Conservation (phyloP, 1,284 basidiomycete genomes). For the Neonothopanus nambi region DNA sequence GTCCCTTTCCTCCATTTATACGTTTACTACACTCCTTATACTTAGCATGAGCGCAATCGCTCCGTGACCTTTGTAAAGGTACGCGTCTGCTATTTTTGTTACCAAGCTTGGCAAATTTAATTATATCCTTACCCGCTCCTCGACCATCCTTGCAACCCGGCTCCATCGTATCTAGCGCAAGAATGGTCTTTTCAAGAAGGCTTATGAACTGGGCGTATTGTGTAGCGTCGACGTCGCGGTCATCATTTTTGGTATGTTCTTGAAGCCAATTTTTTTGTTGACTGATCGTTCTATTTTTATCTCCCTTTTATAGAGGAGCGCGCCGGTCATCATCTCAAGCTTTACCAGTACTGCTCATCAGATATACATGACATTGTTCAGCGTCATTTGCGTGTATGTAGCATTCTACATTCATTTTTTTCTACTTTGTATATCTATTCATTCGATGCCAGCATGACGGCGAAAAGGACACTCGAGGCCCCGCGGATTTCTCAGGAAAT, state of each 20-base stretch:
- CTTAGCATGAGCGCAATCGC: conserved; percentile 87
- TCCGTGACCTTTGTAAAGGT: conserved; percentile 91
- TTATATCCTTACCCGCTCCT: conserved; percentile 33
- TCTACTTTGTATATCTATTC: too few species aligned
- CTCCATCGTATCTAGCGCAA: conserved; percentile 55
- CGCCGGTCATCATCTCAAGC: conserved; percentile 51
- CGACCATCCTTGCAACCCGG: conserved; percentile 19
- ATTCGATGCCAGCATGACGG: conserved; percentile 45
- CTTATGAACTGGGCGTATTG: conserved; percentile 82
- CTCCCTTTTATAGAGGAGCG: conserved; percentile 43
- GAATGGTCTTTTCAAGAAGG: conserved; percentile 90
- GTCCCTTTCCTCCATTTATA: conserved; percentile 22
- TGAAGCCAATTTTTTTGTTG: background rate
- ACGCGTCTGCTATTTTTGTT: conserved; percentile 51
- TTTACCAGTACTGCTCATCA: conserved; percentile 61
- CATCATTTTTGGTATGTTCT: conserved; percentile 58
- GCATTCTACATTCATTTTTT: background rate
- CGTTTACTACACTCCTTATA: conserved; percentile 28
- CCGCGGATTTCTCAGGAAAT: conserved; percentile 46
- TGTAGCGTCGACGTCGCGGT: conserved; percentile 62
- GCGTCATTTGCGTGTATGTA: conserved; percentile 45
- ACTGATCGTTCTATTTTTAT: conserved; percentile 31
- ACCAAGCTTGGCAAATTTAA: conserved; percentile 32
- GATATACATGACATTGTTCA: conserved; percentile 52
- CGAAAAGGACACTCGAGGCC: conserved; percentile 50